A percentile compares a stretch with the other conserved stretches of the same genome.
Conservation (phyloP, 768 basidiomycete species). For the Clavaria fumosa region DNA sequence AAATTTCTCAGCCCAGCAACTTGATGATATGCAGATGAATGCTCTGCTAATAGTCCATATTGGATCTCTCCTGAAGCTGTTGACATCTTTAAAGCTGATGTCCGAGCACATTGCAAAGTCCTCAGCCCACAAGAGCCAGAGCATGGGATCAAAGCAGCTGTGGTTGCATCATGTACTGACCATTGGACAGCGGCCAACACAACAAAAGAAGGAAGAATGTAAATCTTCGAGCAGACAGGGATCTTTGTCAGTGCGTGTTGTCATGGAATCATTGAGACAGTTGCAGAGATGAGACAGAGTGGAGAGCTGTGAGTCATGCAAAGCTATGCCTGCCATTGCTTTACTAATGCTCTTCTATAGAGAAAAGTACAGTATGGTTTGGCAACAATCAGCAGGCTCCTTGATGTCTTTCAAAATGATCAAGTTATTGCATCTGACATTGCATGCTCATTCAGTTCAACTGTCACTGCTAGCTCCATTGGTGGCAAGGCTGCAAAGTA, state of each 20-base stretch:
- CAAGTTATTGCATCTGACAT: slow-evolving; percentile 18
- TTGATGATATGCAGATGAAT: slow-evolving; percentile 4
- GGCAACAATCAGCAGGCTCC: slow-evolving; percentile 12
- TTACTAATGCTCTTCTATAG: slow-evolving; percentile 8
- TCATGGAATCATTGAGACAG: slow-evolving; percentile 2
- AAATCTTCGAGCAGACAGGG: slow-evolving; percentile 6
- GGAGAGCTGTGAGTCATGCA: slow-evolving; percentile 8
- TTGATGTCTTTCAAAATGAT: slow-evolving; percentile 11
- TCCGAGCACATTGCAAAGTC: background rate
- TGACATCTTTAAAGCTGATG: slow-evolving; percentile 4
- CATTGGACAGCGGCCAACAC: slow-evolving; percentile 4
- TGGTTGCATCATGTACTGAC: slow-evolving; percentile 2
- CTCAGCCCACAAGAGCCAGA: background rate
- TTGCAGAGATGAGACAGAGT: slow-evolving; percentile 7
- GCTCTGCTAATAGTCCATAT: background rate
- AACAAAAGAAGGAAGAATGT: background rate
- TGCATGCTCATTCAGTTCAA: slow-evolving; percentile 15
- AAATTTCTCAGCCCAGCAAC: slow-evolving; percentile 9
- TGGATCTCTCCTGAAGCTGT: background rate
- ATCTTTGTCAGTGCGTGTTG: slow-evolving; percentile 5
- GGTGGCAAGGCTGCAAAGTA: slow-evolving; percentile 6
- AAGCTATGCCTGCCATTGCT: background rate
- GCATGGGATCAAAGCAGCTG: background rate
- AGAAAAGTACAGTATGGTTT: slow-evolving; percentile 17
- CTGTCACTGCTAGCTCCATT: slow-evolving; percentile 13